phyloP scores from a whole-genome alignment of 306 rosid species.

The Coriaria nepalensis region DNA sequence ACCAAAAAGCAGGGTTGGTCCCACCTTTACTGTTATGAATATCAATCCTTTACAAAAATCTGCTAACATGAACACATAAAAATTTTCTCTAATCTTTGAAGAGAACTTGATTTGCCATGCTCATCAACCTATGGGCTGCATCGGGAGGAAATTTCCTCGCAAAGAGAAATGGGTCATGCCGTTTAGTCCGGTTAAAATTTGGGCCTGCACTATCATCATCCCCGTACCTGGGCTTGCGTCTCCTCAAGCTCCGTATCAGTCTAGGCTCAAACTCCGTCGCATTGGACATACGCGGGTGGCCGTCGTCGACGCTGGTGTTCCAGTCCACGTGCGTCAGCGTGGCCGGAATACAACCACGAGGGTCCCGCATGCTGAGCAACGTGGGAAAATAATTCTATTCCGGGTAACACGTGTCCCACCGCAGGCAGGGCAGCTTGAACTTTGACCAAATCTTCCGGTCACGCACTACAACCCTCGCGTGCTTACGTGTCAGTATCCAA shows the following conservation, averaged over 20 bases:
- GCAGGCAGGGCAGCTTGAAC: conserved; percentile 41
- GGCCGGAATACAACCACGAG: conserved; percentile 33
- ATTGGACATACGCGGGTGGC: conserved; percentile 51
- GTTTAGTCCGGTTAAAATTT: conserved; percentile 7
- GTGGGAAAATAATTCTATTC: conserved; percentile 75
- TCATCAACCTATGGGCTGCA: conserved; percentile 34
- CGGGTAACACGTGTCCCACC: conserved; percentile 38
- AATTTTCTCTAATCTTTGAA: conserved; percentile 19
- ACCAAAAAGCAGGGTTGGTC: no score
- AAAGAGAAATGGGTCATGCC: conserved; percentile 41
- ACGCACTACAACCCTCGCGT: conserved; percentile 35
- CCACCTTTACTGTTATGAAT: no score
- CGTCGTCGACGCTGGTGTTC: conserved; percentile 25
- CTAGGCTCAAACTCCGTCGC: conserved; percentile 27
- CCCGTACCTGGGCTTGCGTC: conserved; percentile 40
- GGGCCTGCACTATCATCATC: conserved; percentile 17
- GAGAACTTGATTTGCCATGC: conserved; percentile 29
- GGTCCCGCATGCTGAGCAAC: conserved; percentile 45
- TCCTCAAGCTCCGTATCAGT: conserved; percentile 21
- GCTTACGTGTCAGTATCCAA: conserved; percentile 61
- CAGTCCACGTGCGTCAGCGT: conserved; percentile 76
- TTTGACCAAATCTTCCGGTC: conserved; percentile 42
- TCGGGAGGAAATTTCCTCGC: conserved; percentile 47
- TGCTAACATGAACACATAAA: no score
- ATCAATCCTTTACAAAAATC: no score